Evolutionary conservation across 805 yeast species (phyloP).

Genomic region (Candida anglica): DNA sequence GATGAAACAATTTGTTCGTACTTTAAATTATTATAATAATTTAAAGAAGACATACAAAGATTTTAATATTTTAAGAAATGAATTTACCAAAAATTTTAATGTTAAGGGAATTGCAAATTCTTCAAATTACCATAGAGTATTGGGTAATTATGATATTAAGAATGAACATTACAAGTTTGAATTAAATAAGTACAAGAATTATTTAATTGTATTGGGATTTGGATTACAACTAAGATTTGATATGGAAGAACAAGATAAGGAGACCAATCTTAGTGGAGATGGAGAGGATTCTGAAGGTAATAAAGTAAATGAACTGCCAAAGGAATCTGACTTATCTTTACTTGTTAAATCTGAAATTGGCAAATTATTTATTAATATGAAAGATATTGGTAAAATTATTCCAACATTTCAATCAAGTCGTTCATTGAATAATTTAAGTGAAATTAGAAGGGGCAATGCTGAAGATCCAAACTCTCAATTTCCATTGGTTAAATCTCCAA

Average conservation of each 20-base stretch:
- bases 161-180: constrained; percentile 43
- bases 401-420: constrained; percentile 29
- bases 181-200: constrained; percentile 40
- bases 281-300: constrained; percentile 9
- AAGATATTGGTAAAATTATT: constrained; percentile 27
- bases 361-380: constrained; percentile 25
- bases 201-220: constrained; percentile 42
- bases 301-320: constrained; percentile 7
- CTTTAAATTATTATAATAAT: constrained; percentile 37
- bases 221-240: constrained; percentile 45
- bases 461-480: constrained; percentile 13
- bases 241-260: constrained; percentile 29
- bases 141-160: constrained; percentile 37
- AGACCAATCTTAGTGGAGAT: constrained; percentile 2
- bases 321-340: constrained; percentile 28
- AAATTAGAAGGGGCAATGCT: constrained; percentile 10
- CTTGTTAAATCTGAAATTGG: constrained; percentile 30
- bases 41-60: constrained; percentile 30
- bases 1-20: constrained; percentile 41
- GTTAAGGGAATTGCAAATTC: constrained; percentile 17
- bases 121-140: constrained; percentile 33
- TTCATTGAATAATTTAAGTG: constrained; percentile 19
- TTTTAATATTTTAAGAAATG: constrained; percentile 24
- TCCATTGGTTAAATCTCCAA: constrained; percentile 37
- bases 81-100: constrained; percentile 25